A percentile compares a stretch with the other conserved stretches of the same genome.
Conservation (phyloP, 768 basidiomycete species). For the Mrakia frigida region DNA sequence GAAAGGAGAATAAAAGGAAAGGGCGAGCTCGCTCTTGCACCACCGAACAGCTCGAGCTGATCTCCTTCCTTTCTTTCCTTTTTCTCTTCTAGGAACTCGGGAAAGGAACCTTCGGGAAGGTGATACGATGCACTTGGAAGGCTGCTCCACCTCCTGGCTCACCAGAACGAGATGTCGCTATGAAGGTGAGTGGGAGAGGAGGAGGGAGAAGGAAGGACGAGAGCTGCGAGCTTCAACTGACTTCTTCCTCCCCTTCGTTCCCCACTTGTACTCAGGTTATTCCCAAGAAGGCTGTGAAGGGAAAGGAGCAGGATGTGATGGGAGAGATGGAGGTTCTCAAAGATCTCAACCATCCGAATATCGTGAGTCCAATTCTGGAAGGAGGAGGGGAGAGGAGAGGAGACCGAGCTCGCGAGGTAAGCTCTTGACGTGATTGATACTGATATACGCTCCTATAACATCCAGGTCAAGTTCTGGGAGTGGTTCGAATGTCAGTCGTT, state of each 20-base stretch:
- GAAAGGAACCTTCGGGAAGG: conserved; percentile 42
- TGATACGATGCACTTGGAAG: conserved; percentile 58
- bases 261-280: conserved; percentile 52
- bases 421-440: background rate
- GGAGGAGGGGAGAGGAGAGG: background rate
- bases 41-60: background rate
- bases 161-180: conserved; percentile 40
- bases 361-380: background rate
- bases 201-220: too few relatives aligned
- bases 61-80: background rate
- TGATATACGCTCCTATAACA: background rate
- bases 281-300: conserved; percentile 86
- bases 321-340: conserved; percentile 81
- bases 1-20: too few relatives aligned
- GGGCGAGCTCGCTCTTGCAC: background rate
- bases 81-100: conserved; percentile 6
- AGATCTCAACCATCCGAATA: conserved; percentile 79
- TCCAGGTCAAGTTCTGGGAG: conserved; percentile 87
- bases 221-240: too few relatives aligned
- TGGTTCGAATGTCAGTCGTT: conserved; percentile 82
- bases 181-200: conserved; percentile 57
- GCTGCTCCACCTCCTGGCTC: conserved; percentile 37
- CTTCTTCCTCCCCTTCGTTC: too few relatives aligned
- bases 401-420: background rate
- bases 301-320: conserved; percentile 81